Evolutionary conservation across 2,329 filamentous ascomycete genomes (phyloP), one percentile per base, ranked within the genome.

Genomic region (Penicillium sp.): DNA sequence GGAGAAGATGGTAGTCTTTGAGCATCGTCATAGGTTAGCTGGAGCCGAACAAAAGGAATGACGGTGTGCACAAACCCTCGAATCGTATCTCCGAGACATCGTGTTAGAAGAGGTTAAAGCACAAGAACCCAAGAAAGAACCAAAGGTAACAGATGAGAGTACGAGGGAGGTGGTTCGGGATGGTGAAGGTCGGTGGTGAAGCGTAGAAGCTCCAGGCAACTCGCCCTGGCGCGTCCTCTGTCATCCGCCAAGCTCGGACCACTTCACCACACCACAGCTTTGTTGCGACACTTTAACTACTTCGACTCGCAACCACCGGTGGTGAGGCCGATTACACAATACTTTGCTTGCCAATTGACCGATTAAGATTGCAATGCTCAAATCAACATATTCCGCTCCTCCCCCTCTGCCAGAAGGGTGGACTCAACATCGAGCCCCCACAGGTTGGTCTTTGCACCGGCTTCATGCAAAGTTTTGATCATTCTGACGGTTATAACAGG

Each of bases 1-100:
- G 54, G 93, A 99, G 84, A 99, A 99, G 82, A 99, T 99, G 71
- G 93, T 99, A 64, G 93, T 99, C 91, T 95, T 39, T 37, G 52
- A 61, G 57, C 52, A 62, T 54, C 60, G 62, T 64, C 58, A 63
- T 70, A 64, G 56, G 60, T 72, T 58, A 70, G 63, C 60, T 61
- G 58, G 63, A 67, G 60, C 63, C 67, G 57, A 53, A 55, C 49
- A 52, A 57, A 56, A 49, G 52, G 44, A 34, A 53, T 52, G 51
- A 51, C 49, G 50, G 42, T 48, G 54, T 44, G 30, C 49, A 76
- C 86, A 73, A 80, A 95, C 91, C 78, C 91, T 84, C 68, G 91
- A 95, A 84, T 96, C 91, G 79, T 96, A 96, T 80, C 91, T 87
- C 78, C 91, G 87, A 74, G 91, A 95, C 91, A 96, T 96, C 74